A percentile compares a stretch with the other conserved stretches of the same genome.
Conservation (phyloP, 2,329 filamentous ascomycete genomes). For the Pestalotiopsis sp. region DNA sequence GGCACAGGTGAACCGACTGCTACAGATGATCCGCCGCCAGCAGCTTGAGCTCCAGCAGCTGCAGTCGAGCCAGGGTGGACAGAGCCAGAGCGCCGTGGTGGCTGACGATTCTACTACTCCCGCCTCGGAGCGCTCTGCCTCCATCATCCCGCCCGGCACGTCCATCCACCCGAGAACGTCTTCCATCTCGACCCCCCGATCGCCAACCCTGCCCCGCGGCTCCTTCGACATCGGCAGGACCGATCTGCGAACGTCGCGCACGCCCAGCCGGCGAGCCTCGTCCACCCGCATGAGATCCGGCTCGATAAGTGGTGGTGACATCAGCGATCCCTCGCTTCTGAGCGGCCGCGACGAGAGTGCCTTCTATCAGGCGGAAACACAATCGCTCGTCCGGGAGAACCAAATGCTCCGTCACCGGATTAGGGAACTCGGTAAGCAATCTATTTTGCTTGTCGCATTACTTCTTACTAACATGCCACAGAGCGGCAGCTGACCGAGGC, state of each 20-base stretch:
- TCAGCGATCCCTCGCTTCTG: constrained; percentile 60
- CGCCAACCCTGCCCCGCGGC: constrained; percentile 52
- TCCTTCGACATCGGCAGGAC: constrained; percentile 62
- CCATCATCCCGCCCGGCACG: constrained; percentile 36
- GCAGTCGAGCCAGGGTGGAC: constrained; percentile 44
- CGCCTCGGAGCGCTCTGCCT: constrained; percentile 45
- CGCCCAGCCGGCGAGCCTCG: constrained; percentile 56
- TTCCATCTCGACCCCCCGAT: constrained; percentile 52
- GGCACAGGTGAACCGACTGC: constrained; percentile 76
- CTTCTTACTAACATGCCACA: constrained; percentile 24
- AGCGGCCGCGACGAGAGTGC: constrained; percentile 73
- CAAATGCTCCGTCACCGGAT: constrained; percentile 80
- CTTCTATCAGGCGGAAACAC: constrained; percentile 82
- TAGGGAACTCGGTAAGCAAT: constrained; percentile 66
- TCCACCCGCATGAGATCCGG: constrained; percentile 59
- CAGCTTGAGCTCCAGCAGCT: constrained; percentile 70
- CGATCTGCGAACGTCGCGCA: constrained; percentile 60
- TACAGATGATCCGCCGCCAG: constrained; percentile 76
- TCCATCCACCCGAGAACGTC: constrained; percentile 34
- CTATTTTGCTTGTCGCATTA: not conserved
- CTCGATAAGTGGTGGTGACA: constrained; percentile 60
- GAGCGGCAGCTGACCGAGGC: constrained; percentile 56
- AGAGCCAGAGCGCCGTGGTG: constrained; percentile 43
- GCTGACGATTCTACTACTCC: constrained; percentile 54
- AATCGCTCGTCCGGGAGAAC: constrained; percentile 77